A percentile compares a stretch with the other conserved stretches of the same genome.
These are phyloP conservation scores for Jacaranda copaia DNA, from an alignment of 257 asterid genomes.

Conservation along the genomic window DNA sequence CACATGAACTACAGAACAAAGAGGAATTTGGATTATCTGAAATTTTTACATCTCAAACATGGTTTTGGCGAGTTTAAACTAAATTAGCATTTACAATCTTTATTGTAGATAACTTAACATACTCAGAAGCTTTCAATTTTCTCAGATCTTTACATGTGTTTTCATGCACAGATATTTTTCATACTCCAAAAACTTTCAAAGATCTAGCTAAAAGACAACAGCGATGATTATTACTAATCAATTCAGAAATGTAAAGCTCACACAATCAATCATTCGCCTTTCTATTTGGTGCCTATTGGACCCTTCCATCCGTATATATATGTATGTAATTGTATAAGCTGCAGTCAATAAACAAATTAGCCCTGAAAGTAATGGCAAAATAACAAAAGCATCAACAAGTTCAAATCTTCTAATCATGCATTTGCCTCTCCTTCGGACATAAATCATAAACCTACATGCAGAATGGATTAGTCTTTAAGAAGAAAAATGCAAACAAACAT, in stretches of 20 bases:
- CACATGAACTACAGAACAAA: no score
- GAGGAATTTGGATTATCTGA: background rate
- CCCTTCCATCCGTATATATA: background rate
- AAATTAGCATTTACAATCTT: background rate
- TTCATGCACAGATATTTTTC: background rate
- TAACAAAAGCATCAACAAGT: background rate
- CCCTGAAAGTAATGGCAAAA: background rate
- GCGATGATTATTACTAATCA: background rate
- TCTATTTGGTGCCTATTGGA: background rate
- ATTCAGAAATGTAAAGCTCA: background rate
- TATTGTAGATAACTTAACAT: background rate
- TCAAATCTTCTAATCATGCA: constrained; percentile 14
- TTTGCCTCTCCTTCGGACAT: background rate
- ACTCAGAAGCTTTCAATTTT: background rate
- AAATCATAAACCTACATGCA: background rate
- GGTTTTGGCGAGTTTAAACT: background rate
- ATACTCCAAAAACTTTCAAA: background rate
- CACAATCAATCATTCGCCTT: background rate
- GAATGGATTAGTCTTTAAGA: background rate
- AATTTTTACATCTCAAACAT: background rate
- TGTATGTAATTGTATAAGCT: background rate
- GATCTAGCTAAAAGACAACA: background rate
- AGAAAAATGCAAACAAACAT: background rate
- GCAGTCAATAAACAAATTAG: background rate
- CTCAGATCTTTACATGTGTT: background rate